These are phyloP conservation scores for Oryza brachyantha DNA, from an alignment of 176 grass and related monocot species.

Conservation along the genomic window DNA sequence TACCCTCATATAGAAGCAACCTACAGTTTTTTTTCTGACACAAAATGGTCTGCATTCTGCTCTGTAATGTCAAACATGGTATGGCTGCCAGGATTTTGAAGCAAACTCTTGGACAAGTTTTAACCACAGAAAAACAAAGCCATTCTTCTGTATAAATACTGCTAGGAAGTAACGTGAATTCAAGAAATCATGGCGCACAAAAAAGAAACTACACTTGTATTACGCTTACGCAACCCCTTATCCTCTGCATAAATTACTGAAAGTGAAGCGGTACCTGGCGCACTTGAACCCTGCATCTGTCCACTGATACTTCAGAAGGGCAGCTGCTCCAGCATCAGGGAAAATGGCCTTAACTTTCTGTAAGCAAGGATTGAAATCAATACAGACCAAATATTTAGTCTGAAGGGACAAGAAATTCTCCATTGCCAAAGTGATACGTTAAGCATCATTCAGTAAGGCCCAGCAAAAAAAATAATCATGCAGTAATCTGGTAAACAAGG, in stretches of 20 bases:
- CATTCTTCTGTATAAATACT: neutral
- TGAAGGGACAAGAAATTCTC: neutral
- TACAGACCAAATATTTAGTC: neutral
- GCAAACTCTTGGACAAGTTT: neutral
- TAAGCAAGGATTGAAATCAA: constrained; percentile 16
- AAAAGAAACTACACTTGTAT: neutral
- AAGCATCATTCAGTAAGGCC: neutral
- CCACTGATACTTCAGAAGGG: constrained; percentile 91
- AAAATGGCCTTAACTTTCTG: constrained; percentile 93
- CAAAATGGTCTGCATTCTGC: neutral
- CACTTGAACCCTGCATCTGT: constrained; percentile 79
- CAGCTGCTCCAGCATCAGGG: constrained; percentile 83
- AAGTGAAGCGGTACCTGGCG: constrained; percentile 53
- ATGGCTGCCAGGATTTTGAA: neutral
- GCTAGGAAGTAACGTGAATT: neutral
- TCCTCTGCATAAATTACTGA: neutral
- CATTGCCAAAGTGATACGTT: neutral
- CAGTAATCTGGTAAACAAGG: neutral
- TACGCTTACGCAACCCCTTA: constrained; percentile 8
- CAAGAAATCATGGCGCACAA: neutral
- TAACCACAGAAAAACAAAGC: neutral
- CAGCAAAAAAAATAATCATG: neutral
- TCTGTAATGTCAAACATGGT: neutral
- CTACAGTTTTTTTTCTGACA: neutral
- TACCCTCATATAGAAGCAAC: neutral